Conservation (phyloP, 2,329 filamentous ascomycete species). For the Fonsecaea pedrosoi region DNA sequence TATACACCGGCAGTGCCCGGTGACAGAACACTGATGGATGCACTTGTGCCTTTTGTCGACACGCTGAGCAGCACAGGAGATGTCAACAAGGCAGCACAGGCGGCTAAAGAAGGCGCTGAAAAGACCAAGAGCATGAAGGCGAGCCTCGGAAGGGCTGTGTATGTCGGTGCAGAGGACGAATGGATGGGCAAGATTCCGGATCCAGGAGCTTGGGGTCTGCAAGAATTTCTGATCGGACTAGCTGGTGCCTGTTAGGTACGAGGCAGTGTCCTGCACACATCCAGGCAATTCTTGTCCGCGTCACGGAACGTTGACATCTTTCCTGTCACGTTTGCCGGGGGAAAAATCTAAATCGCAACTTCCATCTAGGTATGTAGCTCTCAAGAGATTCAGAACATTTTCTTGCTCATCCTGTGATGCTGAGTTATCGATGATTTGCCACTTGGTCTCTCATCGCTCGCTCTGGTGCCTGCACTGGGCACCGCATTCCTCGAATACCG, state of each 20-base stretch:
- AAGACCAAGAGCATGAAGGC: slow-evolving; percentile 92
- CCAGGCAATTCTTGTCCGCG: background rate
- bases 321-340: background rate
- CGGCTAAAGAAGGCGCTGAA: slow-evolving; percentile 76
- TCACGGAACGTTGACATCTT: background rate
- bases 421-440: background rate
- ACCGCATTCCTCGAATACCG: background rate
- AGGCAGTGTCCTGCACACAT: slow-evolving; percentile 3
- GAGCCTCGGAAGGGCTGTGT: slow-evolving; percentile 81
- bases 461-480: background rate
- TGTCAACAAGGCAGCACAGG: slow-evolving; percentile 74
- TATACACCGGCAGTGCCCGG: slow-evolving; percentile 91
- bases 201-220: slow-evolving; percentile 78
- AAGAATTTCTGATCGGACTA: slow-evolving; percentile 80
- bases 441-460: background rate
- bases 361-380: background rate
- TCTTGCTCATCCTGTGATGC: background rate
- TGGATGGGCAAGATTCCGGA: slow-evolving; percentile 76
- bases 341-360: background rate
- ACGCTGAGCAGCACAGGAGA: slow-evolving; percentile 70
- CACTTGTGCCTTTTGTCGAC: slow-evolving; percentile 84
- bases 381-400: background rate
- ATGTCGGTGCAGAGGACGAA: slow-evolving; percentile 71
- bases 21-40: slow-evolving; percentile 89
- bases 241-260: slow-evolving; percentile 58